Percentiles rank a stretch among this genome's conserved stretches.
These are phyloP conservation scores for Didymellaceae sp. DNA, from an alignment of 2,329 filamentous ascomycete genomes.

Conservation along the genomic window DNA sequence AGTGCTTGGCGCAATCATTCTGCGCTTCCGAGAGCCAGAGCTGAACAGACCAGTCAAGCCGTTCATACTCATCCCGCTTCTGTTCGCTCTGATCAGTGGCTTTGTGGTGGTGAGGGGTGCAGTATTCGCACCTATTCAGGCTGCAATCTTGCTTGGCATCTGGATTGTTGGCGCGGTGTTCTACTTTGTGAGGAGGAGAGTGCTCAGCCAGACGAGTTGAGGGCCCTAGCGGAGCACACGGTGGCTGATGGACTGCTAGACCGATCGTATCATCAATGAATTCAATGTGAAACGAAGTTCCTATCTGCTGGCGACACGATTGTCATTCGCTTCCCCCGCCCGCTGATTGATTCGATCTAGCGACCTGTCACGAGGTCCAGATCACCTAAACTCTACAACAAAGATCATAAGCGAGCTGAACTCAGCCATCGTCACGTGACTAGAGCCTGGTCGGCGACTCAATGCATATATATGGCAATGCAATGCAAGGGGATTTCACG, in stretches of 20 bases:
- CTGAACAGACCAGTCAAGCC: conserved; percentile 65
- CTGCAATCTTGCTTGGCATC: conserved; percentile 37
- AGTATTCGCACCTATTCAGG: conserved; percentile 44
- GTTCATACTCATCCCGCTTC: conserved; percentile 58
- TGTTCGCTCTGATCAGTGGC: conserved; percentile 64
- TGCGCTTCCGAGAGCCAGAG: conserved; percentile 63
- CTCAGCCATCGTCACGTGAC: conserved; percentile 1
- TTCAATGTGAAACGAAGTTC: background rate
- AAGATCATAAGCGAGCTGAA: conserved; percentile 10
- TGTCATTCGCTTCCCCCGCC: background rate
- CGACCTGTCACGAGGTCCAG: background rate
- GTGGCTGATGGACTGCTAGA: background rate
- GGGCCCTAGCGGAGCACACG: background rate
- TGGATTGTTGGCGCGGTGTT: conserved; percentile 36
- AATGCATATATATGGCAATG: background rate
- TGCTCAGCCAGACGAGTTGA: background rate
- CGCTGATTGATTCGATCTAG: conserved; percentile 1
- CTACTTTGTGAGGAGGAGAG: conserved; percentile 19
- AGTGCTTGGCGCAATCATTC: conserved; percentile 64
- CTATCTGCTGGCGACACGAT: background rate
- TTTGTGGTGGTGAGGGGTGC: conserved; percentile 47
- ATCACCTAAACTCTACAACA: background rate
- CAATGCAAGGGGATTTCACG: no score
- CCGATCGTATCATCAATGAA: no score
- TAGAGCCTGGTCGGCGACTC: background rate